Base-by-base conservation (phyloP, 805 yeast species). In the Isabelozyma pseudorhagii region DNA sequence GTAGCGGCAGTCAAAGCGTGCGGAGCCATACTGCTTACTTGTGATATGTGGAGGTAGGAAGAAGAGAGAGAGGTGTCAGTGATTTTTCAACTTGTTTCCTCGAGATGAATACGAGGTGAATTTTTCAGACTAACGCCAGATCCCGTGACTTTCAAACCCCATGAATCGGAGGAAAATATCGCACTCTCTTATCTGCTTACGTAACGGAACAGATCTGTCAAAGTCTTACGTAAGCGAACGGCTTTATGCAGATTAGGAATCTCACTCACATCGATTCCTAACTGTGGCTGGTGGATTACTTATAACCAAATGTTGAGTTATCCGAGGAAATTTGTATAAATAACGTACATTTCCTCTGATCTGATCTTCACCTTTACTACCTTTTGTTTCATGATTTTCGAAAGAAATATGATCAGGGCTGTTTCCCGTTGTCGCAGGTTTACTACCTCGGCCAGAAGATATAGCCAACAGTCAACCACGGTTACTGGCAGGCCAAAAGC, bases 21-120 rank as follows among this genome's bases (percentile, higher is more conserved):
- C 17, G 57, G 57, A 14, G 54, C 54, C 57, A 54, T 54, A 10
- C 8, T 42, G 44, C 13, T 17, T 34, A 14, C 8, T 34, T 5
- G 38, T 34, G 38, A 34, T 34, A 38, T 8, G 21, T 5, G 21
- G 11, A 38, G n/a, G 3, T 10, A 31, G 36, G 36, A 31, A 31
- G 36, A 31, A 31, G 36, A 31, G 36, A 31, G n/a, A 31, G 10
- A 21, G 5, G 25, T 21, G 36, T 3, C n/a, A 13, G n/a, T 31
- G 10, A 10, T 31, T 31, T 31, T 31, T 31, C 36, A 31, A 8
- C 36, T 8, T 3, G 10, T 31, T 31, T 10, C n/a, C 36, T 9
- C 36, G 10, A 31, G 10, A 21, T 13, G 36, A 31, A 31, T 9
- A 6, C n/a, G 5, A 31, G 8, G 5, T 31, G 36, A 31, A 31